These are phyloP conservation scores for Naganishia antarctica DNA, from an alignment of 768 basidiomycete genomes.

Conservation along the genomic window DNA sequence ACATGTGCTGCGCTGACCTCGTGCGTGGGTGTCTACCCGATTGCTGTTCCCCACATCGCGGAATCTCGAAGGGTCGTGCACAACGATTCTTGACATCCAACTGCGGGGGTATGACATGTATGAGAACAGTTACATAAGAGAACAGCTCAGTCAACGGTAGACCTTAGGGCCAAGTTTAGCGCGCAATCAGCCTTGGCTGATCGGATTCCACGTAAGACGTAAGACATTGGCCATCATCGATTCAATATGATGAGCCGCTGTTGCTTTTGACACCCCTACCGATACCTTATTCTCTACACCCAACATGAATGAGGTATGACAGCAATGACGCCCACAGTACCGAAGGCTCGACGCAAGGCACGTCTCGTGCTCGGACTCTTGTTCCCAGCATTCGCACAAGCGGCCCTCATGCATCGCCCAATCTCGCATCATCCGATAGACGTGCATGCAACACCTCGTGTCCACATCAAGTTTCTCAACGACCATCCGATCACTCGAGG, in stretches of 20 bases:
- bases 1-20: too few species aligned
- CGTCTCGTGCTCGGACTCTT: neutral
- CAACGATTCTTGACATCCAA: too few species aligned
- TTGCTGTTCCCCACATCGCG: too few species aligned
- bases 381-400: slow-evolving; percentile 6
- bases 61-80: too few species aligned
- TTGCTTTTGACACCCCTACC: too few species aligned
- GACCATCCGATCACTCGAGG: slow-evolving; percentile 36
- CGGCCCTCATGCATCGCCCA: slow-evolving; percentile 30
- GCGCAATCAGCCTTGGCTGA: neutral
- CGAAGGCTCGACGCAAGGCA: neutral
- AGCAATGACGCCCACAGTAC: neutral
- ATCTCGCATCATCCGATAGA: slow-evolving; percentile 38
- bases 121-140: too few species aligned
- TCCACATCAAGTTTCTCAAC: slow-evolving; percentile 44
- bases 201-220: slow-evolving; percentile 12
- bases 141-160: too few species aligned
- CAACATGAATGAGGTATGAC: neutral
- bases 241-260: too few species aligned
- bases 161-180: too few species aligned
- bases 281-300: too few species aligned
- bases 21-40: too few species aligned
- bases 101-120: too few species aligned
- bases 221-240: neutral
- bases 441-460: slow-evolving; percentile 42